A percentile compares a stretch with the other conserved stretches of the same genome.
Conservation (phyloP, 306 rosid genomes). For the Quercus parvula region DNA sequence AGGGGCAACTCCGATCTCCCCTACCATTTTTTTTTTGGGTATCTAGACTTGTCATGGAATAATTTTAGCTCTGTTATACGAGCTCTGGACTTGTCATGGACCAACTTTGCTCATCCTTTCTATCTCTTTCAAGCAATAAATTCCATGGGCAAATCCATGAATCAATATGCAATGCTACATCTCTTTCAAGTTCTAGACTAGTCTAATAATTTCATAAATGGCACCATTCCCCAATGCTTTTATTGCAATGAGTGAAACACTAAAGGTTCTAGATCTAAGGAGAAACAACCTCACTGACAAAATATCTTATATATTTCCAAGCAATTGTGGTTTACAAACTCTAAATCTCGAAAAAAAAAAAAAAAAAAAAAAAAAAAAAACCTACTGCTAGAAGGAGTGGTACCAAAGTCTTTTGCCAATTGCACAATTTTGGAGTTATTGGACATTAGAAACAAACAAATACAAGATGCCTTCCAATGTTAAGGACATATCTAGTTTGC, state of each 20-base stretch:
- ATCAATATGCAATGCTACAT: conserved; percentile 26
- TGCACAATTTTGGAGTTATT: conserved; percentile 31
- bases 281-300: conserved; percentile 2
- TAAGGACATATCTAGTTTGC: conserved; percentile 13
- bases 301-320: conserved; percentile 25
- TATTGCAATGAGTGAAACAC: not conserved
- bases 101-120: not conserved
- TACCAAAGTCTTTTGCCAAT: conserved; percentile 25
- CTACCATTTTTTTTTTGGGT: not conserved
- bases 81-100: not conserved
- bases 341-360: not conserved
- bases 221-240: conserved; percentile 24
- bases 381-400: not conserved
- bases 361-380: no score
- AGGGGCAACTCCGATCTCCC: conserved; percentile 3
- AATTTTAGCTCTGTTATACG: conserved; percentile 15
- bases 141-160: conserved; percentile 6
- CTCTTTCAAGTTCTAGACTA: conserved; percentile 32
- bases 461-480: conserved; percentile 1
- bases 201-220: conserved; percentile 24
- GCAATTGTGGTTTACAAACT: conserved; percentile 8
- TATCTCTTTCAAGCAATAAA: conserved; percentile 34
- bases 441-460: conserved; percentile 30
- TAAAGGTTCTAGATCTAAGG: conserved; percentile 22
- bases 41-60: conserved; percentile 28